Evolutionary conservation across 139 green algal species (phyloP), one percentile per base, ranked within the genome.

Genomic region (Picochlorum sp.): DNA sequence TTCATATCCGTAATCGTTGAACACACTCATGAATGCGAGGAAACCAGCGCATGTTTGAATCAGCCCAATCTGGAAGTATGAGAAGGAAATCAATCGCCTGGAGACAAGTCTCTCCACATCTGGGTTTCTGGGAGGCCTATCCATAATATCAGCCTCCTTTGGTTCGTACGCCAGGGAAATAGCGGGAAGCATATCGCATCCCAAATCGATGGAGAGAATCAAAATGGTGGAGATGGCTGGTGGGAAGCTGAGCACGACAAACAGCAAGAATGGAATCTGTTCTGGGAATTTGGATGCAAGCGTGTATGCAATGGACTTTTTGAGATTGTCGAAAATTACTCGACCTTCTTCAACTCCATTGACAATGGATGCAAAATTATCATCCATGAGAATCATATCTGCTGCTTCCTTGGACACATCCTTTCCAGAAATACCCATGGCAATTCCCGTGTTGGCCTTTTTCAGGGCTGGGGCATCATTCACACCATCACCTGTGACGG

Each of bases 381-480:
- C 85, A 61, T 89, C 84, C 75, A 87, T 87, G 8, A 90, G 80
- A 45, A 92, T 85, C 82, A 92, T 92, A 58, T 92, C 85, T 3
- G 85, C 83, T 0, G 86, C 86, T 62, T 92, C 85, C 67, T 91
- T 91, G 58, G 76, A 76, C 15, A 98, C 94, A 62, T 81, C 75
- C 45, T 65, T 81, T 52, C 77, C 77, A 0, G 72, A 71, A 65
- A 98, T 97, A 54, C 93, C 94, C 94, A 99, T 99, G 70, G 94
- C 94, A 28, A 99, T 73, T 15, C 93, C 94, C 58, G 97, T 98
- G 74, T 99, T 91, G 5, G 94, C 94, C 37, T 97, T 85, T 82
- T 97, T 98, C 15, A 99, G 85, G 0, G 94, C 93, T n/a, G 94
- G 94, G 1, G 93, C 94, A 70, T 99, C 94, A 56, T 99, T 99